Percentiles rank a stretch among this genome's conserved stretches.
phyloP scores from a whole-genome alignment of 2,329 filamentous ascomycete species.

The Huntiella omanensis region DNA sequence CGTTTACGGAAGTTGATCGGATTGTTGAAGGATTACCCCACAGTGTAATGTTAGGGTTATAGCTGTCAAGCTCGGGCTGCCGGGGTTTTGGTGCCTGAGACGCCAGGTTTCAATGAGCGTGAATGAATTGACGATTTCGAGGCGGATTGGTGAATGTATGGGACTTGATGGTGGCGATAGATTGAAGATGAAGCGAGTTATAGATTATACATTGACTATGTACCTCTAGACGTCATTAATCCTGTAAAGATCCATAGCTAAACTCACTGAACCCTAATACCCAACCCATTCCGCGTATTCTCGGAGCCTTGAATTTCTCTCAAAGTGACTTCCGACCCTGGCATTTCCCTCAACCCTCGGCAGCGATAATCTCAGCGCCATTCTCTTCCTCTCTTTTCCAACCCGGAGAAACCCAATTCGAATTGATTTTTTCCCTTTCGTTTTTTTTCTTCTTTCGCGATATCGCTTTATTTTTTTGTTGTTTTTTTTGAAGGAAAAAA shows the following conservation, averaged over 20 bases:
- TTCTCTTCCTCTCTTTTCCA: constrained; percentile 16
- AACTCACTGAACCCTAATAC: too few species aligned
- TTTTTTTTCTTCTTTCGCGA: not conserved
- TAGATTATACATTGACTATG: too few species aligned
- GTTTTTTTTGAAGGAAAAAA: not conserved
- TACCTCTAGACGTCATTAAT: too few species aligned
- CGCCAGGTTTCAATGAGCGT: constrained; percentile 8
- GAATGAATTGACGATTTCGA: too few species aligned
- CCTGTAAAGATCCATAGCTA: too few species aligned
- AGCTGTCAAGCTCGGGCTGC: not conserved
- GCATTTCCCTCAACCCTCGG: constrained; percentile 11
- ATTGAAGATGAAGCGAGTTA: too few species aligned
- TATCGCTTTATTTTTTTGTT: constrained; percentile 1
- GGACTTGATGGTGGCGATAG: too few species aligned
- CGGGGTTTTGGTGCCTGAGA: constrained; percentile 7
- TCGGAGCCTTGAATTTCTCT: constrained; percentile 10
- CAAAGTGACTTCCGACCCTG: constrained; percentile 7
- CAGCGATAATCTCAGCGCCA: constrained; percentile 13
- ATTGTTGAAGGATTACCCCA: not conserved
- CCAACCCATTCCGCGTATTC: not conserved
- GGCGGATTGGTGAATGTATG: too few species aligned
- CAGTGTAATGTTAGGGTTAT: not conserved
- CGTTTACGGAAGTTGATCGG: not conserved
- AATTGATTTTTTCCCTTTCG: not conserved
- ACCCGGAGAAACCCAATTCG: too few species aligned